These are phyloP conservation scores for Mortierella hygrophila DNA, from an alignment of 192 early-diverging fungal genomes.

Conservation along the genomic window DNA sequence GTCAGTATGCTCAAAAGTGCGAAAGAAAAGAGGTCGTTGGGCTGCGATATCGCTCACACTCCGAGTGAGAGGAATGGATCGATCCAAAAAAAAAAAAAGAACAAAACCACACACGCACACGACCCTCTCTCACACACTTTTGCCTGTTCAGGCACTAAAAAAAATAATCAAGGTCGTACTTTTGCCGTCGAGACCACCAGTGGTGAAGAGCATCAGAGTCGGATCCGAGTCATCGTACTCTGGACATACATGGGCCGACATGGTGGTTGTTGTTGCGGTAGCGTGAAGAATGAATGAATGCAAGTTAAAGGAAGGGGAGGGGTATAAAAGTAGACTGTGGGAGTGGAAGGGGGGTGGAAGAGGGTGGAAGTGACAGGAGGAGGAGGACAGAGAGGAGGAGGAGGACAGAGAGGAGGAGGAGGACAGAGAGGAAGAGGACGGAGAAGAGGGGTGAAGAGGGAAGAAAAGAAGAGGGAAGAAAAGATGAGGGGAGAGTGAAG, in stretches of 20 bases:
- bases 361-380: background rate
- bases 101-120: background rate
- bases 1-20: background rate
- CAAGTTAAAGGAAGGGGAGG: conserved; percentile 2
- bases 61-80: background rate
- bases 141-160: too few species aligned
- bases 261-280: background rate
- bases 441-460: background rate
- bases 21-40: background rate
- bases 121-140: background rate
- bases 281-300: conserved; percentile 1
- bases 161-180: conserved; percentile 10
- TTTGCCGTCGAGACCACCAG: conserved; percentile 25
- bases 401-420: background rate
- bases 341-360: background rate
- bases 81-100: background rate
- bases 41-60: background rate
- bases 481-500: background rate
- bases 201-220: background rate
- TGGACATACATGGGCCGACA: conserved; percentile 40
- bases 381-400: background rate
- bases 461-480: background rate
- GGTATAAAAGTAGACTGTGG: background rate
- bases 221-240: conserved; percentile 27
- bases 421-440: background rate